phyloP scores from a whole-genome alignment of 2,329 filamentous ascomycete species.

The Ramularia endophylla region DNA sequence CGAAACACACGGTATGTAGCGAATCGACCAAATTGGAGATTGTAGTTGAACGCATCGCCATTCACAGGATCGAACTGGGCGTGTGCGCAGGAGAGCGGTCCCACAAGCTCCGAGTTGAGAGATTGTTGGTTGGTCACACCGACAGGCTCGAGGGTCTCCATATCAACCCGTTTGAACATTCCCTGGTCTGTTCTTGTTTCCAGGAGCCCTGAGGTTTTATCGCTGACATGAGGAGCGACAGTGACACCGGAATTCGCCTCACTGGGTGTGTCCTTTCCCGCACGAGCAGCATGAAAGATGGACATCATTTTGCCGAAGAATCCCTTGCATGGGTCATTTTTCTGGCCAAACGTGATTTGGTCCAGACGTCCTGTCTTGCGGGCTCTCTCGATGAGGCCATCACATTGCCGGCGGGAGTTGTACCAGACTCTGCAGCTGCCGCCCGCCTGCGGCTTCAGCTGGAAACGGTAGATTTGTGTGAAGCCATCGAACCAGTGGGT shows the following conservation, averaged over 20 bases:
- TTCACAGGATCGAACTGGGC: conserved; percentile 64
- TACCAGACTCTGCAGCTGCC: conserved; percentile 52
- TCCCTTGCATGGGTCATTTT: conserved; percentile 66
- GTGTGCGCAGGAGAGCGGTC: conserved; percentile 64
- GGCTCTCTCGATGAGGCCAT: conserved; percentile 57
- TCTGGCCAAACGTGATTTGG: conserved; percentile 62
- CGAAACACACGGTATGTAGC: conserved; percentile 65
- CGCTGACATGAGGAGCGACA: background rate
- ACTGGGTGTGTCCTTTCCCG: conserved; percentile 52
- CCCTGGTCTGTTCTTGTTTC: conserved; percentile 50
- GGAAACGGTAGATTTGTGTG: conserved; percentile 64
- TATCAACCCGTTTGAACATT: conserved; percentile 56
- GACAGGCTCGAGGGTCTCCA: conserved; percentile 65
- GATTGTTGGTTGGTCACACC: conserved; percentile 53
- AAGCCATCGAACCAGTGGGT: conserved; percentile 81
- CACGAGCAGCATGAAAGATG: background rate
- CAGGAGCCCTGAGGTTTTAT: background rate
- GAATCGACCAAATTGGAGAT: conserved; percentile 56
- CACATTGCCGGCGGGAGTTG: conserved; percentile 63
- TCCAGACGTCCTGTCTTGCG: conserved; percentile 53
- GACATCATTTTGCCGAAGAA: conserved; percentile 30
- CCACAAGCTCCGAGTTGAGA: conserved; percentile 64
- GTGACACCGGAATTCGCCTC: background rate
- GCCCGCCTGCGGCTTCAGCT: conserved; percentile 48
- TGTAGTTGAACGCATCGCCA: conserved; percentile 76